These are phyloP conservation scores for Sanguinoderma infundibulare DNA, from an alignment of 1,284 basidiomycete genomes.

Conservation along the genomic window DNA sequence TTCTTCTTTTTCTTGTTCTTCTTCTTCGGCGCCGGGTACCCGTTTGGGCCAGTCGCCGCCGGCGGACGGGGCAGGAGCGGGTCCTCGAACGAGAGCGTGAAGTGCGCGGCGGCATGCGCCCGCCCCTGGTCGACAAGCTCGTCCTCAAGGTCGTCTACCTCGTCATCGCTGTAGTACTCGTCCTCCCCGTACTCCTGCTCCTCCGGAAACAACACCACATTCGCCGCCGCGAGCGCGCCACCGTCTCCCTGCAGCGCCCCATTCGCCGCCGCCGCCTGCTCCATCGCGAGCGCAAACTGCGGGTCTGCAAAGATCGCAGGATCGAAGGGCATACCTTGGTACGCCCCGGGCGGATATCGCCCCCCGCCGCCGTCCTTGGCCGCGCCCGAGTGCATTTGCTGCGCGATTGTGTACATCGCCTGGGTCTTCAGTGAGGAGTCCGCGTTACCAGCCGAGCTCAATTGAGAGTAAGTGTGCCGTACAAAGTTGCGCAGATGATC, in stretches of 20 bases:
- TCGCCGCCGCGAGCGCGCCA: constrained; percentile 38
- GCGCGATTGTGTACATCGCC: constrained; percentile 71
- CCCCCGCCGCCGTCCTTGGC: constrained; percentile 38
- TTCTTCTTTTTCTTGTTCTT: constrained; percentile 44
- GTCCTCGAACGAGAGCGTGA: constrained; percentile 47
- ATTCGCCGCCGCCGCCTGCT: constrained; percentile 53
- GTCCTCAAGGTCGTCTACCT: constrained; percentile 47
- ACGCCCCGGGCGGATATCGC: constrained; percentile 38
- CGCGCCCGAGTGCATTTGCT: constrained; percentile 65
- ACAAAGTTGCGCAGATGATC: constrained; percentile 59
- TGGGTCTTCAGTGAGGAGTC: constrained; percentile 44
- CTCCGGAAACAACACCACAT: constrained; percentile 49
- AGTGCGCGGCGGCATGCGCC: constrained; percentile 37
- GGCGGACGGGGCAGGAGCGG: constrained; percentile 18
- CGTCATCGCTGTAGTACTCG: constrained; percentile 52
- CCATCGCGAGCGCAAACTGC: constrained; percentile 54
- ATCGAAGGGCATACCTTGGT: constrained; percentile 48
- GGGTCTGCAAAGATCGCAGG: constrained; percentile 60
- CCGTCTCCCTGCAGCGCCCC: constrained; percentile 39
- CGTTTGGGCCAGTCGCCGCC: constrained; percentile 17
- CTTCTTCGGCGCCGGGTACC: constrained; percentile 31
- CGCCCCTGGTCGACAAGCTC: constrained; percentile 30
- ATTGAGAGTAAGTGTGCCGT: constrained; percentile 40
- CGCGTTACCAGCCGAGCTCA: constrained; percentile 38
- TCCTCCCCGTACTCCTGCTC: constrained; percentile 50